Evolutionary conservation across 805 yeast species (phyloP), one percentile per base, ranked within the genome.

Genomic region (Yarrowia keelungensis): DNA sequence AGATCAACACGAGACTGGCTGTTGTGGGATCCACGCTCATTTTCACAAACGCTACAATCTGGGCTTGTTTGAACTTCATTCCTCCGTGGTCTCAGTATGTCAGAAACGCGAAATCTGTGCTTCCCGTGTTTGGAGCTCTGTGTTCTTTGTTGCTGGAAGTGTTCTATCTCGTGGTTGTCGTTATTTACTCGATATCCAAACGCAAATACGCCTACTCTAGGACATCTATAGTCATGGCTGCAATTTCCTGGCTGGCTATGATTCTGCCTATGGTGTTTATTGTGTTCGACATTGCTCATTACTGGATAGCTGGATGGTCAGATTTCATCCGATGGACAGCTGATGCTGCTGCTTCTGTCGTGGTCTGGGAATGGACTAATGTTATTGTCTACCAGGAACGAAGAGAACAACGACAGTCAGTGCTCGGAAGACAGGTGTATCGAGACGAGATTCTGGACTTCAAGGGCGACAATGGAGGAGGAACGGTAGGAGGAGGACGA

Each of bases 291-390:
- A 68, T 78, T 41, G 79, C 71, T 49, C 81, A 73, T 32, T 75
- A 74, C 42, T 79, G 82, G 81, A 76, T 82, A 35, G 79, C 80
- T n/a, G 80, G 80, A 14, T 84, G 89, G 81, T 81, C 89, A 74
- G 76, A 83, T 0, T 78, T 80, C 39, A 78, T 84, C 5, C 73
- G 82, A 12, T 79, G 84, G 3, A 81, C 87, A 49, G 73, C 85
- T 7, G 84, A 84, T 59, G 80, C 86, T 15, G 80, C 86, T 43
- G 76, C 86, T 4, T 78, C 83, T 16, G 84, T 87, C 0, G 79
- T 85, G 32, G 81, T 86, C 0, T 88, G 90, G 89, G 91, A 88
- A 76, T 86, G 91, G 89, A 76, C 87, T 10, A 84, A 80, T 72
- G 82, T 86, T 53, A 85, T 87, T 50, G 83, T 84, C 71, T 73